phyloP scores from a whole-genome alignment of 2,329 filamentous ascomycete species.

The Fusarium papillatum region DNA sequence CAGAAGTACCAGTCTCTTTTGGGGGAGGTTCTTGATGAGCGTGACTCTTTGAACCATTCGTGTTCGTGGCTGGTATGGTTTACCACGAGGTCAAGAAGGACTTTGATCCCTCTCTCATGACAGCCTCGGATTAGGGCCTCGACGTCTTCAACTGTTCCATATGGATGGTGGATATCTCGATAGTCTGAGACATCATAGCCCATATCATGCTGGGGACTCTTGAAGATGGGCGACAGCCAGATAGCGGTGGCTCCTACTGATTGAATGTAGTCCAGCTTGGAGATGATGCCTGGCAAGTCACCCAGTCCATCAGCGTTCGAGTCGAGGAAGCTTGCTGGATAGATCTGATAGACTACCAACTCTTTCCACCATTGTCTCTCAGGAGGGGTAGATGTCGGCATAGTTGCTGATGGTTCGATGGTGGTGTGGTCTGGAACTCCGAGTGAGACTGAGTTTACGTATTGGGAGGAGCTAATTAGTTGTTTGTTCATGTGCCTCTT shows the following conservation, averaged over 20 bases:
- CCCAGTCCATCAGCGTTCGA: constrained; percentile 74
- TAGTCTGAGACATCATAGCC: constrained; percentile 83
- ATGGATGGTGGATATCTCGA: constrained; percentile 73
- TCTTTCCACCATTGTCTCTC: constrained; percentile 40
- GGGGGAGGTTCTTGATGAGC: constrained; percentile 61
- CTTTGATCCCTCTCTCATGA: constrained; percentile 72
- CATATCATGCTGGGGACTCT: constrained; percentile 76
- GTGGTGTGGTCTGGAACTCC: not conserved
- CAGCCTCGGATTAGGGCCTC: constrained; percentile 72
- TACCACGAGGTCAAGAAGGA: constrained; percentile 80
- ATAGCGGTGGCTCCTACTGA: constrained; percentile 71
- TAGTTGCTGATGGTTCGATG: not conserved
- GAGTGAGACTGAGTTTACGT: not conserved
- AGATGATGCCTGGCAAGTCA: constrained; percentile 74
- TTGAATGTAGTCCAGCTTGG: constrained; percentile 74
- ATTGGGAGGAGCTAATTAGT: not conserved
- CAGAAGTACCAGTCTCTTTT: constrained; percentile 78
- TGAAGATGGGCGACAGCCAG: constrained; percentile 67
- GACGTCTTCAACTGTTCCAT: constrained; percentile 77
- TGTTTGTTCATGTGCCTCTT: not conserved
- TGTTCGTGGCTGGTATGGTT: constrained; percentile 75
- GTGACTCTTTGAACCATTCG: constrained; percentile 69
- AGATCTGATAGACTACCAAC: constrained; percentile 64
- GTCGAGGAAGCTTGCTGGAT: constrained; percentile 71
- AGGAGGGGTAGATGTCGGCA: constrained; percentile 10